Evolutionary conservation across 306 rosid genomes (phyloP), one percentile per base, ranked within the genome.

Genomic region (Vigna radiata): DNA sequence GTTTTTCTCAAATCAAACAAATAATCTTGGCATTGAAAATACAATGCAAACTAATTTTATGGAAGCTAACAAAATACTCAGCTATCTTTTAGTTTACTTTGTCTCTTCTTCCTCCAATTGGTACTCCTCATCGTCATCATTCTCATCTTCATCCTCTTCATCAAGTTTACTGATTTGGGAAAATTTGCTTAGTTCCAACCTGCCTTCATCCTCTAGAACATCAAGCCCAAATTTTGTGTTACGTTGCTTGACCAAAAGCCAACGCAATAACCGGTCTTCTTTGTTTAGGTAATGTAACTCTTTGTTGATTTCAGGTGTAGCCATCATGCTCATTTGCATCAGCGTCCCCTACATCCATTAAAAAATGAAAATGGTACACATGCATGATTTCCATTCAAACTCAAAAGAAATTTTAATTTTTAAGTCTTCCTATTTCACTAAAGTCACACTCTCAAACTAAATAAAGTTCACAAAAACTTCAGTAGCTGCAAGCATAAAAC

Each of bases 321-420:
- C 91, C 98, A 94, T 94, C 97, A 94, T 89, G 39, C 95, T 92
- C 89, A 92, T 86, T 85, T 95, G 98, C 98, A 90, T 87, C 85
- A 95, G 68, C 53, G 75, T 84, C 75, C 97, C 98, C 98, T 95
- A 39, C 82, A 85, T 48, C 56, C 52, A 75, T 70, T n/a, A 2
- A 49, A 68, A 78, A 33, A 1, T 12, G 60, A 77, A 72, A 44
- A 53, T 5, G 31, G 43, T 11, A 17, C 56, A 54, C 55, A 44
- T 17, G 49, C 54, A 68, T 54, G 27, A 33, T 19, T 66, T 52
- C 79, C 21, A 61, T 37, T 79, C 33, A 21, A 59, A 60, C 62
- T 18, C 39, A 75, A 19, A 19, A 60, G n/a, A 17, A 23, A 65
- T 29, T 29, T 29, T 29, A 29, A 3, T 25, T 66, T 47, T 6